These are phyloP conservation scores for Pseudomicrostroma phylloplanum DNA, from an alignment of 1,284 basidiomycete species.

Conservation along the genomic window DNA sequence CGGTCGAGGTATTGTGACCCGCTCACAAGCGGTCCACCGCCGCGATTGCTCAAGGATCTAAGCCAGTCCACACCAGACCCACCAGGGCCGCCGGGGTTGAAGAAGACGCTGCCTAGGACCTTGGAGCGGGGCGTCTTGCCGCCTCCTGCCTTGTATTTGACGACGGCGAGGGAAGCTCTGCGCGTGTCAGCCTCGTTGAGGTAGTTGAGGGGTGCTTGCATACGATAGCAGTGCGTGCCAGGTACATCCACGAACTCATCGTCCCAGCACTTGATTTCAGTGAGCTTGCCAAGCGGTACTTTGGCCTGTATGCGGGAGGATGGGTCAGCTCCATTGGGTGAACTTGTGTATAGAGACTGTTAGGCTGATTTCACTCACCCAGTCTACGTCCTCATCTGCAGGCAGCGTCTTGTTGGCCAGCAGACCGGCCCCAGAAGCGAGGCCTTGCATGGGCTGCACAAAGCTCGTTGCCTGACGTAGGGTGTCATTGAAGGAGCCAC, in stretches of 20 bases:
- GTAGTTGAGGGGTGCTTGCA: conserved; percentile 33
- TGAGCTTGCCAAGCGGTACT: conserved; percentile 17
- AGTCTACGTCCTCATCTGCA: not conserved
- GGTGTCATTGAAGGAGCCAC: too few relatives aligned
- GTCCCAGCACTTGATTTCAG: conserved; percentile 26
- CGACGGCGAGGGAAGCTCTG: conserved; percentile 28
- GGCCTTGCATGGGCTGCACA: too few relatives aligned
- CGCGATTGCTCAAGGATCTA: conserved; percentile 13
- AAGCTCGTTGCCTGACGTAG: too few relatives aligned
- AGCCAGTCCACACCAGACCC: conserved; percentile 27
- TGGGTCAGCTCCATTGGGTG: not conserved
- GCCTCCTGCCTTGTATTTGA: conserved; percentile 31
- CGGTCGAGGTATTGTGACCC: conserved; percentile 22
- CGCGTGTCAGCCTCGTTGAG: conserved; percentile 27
- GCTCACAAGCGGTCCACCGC: conserved; percentile 14
- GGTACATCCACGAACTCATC: conserved; percentile 19
- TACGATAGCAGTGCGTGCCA: conserved; percentile 26
- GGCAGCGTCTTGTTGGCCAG: not conserved
- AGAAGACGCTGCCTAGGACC: conserved; percentile 26
- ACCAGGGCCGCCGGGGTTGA: conserved; percentile 35
- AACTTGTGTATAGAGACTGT: not conserved
- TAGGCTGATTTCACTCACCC: not conserved
- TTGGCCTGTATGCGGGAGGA: not conserved
- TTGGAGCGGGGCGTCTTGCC: conserved; percentile 22
- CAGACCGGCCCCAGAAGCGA: too few relatives aligned